Conservation (phyloP, 1,284 basidiomycete species). For the Sparassis latifolia region DNA sequence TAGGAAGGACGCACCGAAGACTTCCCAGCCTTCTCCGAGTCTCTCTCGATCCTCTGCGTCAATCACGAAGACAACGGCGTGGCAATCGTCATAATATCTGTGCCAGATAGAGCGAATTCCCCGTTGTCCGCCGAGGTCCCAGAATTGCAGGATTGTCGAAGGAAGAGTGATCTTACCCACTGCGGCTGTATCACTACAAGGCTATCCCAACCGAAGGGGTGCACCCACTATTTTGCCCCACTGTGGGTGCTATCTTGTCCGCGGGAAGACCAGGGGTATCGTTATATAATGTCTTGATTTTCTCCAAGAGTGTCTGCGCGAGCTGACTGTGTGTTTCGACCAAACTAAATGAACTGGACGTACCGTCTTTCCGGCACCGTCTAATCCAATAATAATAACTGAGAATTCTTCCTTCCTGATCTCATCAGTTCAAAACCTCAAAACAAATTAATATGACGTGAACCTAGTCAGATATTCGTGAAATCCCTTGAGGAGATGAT, state of each 20-base stretch:
- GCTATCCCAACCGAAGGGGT: background rate
- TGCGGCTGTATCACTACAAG: slow-evolving; percentile 24
- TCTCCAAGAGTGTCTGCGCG: slow-evolving; percentile 78
- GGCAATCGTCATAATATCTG: slow-evolving; percentile 90
- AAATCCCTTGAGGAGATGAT: slow-evolving; percentile 85
- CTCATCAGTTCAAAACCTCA: slow-evolving; percentile 2
- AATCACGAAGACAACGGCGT: slow-evolving; percentile 88
- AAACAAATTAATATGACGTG: slow-evolving; percentile 27
- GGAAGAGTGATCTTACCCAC: slow-evolving; percentile 89
- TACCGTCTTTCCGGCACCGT: slow-evolving; percentile 90
- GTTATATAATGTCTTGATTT: slow-evolving; percentile 88
- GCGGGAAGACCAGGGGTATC: slow-evolving; percentile 77
- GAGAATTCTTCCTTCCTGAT: slow-evolving; percentile 87
- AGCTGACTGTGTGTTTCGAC: slow-evolving; percentile 3
- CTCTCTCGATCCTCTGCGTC: slow-evolving; percentile 85
- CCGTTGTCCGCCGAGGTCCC: slow-evolving; percentile 88
- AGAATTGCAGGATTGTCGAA: slow-evolving; percentile 89
- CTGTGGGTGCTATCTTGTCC: slow-evolving; percentile 89
- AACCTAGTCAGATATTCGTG: slow-evolving; percentile 85
- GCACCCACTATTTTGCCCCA: slow-evolving; percentile 86
- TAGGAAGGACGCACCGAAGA: slow-evolving; percentile 65
- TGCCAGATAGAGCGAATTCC: slow-evolving; percentile 92
- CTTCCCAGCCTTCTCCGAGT: slow-evolving; percentile 88
- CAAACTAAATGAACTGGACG: slow-evolving; percentile 12
- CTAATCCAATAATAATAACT: slow-evolving; percentile 86